Conservation (phyloP, 1,139 yeast species). For the Pichia sp. region DNA sequence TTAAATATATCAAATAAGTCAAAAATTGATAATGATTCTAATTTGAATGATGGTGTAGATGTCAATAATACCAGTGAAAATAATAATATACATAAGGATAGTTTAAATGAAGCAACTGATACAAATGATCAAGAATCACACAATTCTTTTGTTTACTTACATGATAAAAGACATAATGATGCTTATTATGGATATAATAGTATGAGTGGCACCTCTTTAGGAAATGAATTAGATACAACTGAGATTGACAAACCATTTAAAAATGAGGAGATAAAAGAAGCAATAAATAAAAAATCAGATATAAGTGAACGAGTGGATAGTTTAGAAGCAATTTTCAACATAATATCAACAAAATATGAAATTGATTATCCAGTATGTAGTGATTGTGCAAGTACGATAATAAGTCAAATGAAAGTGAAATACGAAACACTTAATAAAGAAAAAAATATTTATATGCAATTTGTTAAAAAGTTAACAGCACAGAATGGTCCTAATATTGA, state of each 20-base stretch:
- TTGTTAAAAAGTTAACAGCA: conserved; percentile 60
- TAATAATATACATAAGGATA: too few species aligned
- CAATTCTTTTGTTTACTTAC: conserved; percentile 11
- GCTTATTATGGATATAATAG: conserved; percentile 3
- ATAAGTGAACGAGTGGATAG: conserved; percentile 32
- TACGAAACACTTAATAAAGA: conserved; percentile 73
- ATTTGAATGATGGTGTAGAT: background rate
- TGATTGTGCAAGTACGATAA: conserved; percentile 69
- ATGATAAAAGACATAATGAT: conserved; percentile 8
- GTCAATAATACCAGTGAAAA: too few species aligned
- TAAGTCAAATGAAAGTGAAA: conserved; percentile 61
- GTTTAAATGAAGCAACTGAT: background rate
- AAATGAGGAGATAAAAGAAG: conserved; percentile 8
- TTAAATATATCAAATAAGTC: background rate
- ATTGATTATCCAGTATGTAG: conserved; percentile 85
- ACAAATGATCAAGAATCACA: background rate
- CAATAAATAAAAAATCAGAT: conserved; percentile 28
- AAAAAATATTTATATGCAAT: conserved; percentile 69
- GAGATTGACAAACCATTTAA: background rate
- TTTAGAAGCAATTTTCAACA: conserved; percentile 57
- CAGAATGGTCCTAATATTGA: conserved; percentile 42
- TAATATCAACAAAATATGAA: conserved; percentile 62
- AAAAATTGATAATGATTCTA: background rate
- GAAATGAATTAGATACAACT: background rate
- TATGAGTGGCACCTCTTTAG: background rate